Conservation (phyloP, 75 land plant genomes). For the Sequoiadendron giganteum region DNA sequence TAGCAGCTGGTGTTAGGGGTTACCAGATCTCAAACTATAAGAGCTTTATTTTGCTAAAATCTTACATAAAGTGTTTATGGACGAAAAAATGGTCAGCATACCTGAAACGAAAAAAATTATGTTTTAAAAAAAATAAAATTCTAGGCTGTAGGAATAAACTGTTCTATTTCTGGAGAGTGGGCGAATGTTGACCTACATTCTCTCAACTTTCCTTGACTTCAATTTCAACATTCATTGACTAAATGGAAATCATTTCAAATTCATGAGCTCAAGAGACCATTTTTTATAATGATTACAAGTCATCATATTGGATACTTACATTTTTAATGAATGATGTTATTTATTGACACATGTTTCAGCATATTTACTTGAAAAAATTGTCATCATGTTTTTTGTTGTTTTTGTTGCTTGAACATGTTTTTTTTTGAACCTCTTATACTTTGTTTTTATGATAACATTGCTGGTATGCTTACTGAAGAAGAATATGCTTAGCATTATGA, state of each 20-base stretch:
- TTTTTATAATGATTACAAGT: no score
- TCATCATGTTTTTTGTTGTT: neutral
- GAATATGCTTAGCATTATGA: no score
- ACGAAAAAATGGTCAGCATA: neutral
- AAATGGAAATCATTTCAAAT: neutral
- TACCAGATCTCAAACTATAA: no score
- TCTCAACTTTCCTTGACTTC: neutral
- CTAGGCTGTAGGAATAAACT: neutral
- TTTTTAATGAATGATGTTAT: neutral
- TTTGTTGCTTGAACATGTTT: neutral
- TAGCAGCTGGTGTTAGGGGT: neutral
- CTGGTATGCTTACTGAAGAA: no score
- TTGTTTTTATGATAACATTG: no score
- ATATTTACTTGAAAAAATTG: neutral
- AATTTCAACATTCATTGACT: neutral
- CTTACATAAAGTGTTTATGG: neutral
- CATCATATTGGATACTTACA: no score
- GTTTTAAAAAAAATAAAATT: neutral
- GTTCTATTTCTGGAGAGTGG: neutral
- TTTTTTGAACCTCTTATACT: no score
- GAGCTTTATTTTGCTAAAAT: no score
- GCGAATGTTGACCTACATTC: neutral
- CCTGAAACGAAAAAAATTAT: neutral
- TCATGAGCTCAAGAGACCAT: neutral
- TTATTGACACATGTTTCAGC: neutral